A percentile compares a stretch with the other conserved stretches of the same genome.
Evolutionary conservation across 345 rosid genomes (phyloP).

Genomic region (Lagerstroemia speciosa): DNA sequence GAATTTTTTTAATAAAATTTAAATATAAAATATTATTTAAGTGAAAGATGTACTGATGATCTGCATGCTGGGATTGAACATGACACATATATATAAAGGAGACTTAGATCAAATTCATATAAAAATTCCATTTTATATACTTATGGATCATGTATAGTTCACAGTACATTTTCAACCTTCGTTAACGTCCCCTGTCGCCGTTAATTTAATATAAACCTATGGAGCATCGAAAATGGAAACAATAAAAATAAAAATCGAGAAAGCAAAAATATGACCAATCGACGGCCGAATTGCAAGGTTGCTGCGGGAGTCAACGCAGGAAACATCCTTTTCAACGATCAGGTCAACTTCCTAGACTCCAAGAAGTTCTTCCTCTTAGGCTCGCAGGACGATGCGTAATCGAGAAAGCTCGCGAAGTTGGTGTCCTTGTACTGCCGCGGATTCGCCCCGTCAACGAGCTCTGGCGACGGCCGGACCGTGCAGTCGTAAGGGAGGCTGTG

Average conservation of each 20-base stretch:
- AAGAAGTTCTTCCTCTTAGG: constrained; percentile 69
- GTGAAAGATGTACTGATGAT: no score
- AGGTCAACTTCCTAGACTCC: constrained; percentile 50
- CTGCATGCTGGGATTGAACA: no score
- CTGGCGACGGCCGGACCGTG: constrained; percentile 35
- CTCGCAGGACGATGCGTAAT: constrained; percentile 48
- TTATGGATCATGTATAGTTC: no score
- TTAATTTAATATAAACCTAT: no score
- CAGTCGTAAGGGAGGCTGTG: constrained; percentile 47
- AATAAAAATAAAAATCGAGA: background rate
- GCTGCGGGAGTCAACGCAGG: background rate
- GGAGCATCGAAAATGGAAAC: no score
- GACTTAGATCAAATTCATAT: no score
- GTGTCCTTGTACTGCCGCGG: constrained; percentile 55
- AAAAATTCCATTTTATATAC: no score
- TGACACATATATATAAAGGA: no score
- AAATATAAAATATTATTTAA: no score
- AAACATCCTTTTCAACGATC: background rate
- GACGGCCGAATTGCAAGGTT: background rate
- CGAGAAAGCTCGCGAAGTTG: constrained; percentile 63
- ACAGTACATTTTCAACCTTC: no score
- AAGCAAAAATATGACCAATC: background rate
- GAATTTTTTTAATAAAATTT: no score
- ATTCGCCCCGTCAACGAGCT: constrained; percentile 35
- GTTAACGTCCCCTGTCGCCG: no score